Base-by-base conservation (phyloP, 169 alveolate species). In the Eimeria sp. region DNA sequence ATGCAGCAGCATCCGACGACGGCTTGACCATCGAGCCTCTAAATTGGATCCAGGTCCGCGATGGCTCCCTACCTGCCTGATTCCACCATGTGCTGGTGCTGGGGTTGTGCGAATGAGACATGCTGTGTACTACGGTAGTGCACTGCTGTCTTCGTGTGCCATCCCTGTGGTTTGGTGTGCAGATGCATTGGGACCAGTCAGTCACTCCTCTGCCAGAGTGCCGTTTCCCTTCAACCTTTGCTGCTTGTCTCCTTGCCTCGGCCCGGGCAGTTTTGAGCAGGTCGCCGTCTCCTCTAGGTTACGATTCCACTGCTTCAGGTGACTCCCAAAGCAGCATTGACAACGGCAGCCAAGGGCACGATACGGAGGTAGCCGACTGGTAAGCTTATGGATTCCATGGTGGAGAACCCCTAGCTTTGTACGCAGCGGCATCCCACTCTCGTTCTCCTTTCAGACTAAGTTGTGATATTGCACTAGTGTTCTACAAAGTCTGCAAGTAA, bases 111-210 rank as follows among this genome's bases (percentile, higher is more conserved):
- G 40, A 34, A 34, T 34, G 40, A 34, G 40, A 2, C 40, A 34
- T 34, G 40, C 40, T 34, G 40, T 34, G 40, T 34, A 34, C 40
- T 34, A 2, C 40, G 2, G 40, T 34, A 34, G 40, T 34, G 40
- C 40, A 2, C 63, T 45, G 87, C 13, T 45, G 61, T 45, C 45
- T 18, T 9, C 61, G 34, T 76, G 87, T 11, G 65, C 87, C 57
- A 25, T 25, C 25, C 27, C 18, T 51, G 73, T 34, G 27, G 30
- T 43, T 13, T 76, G 45, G 30, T 27, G 14, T 54, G 57, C 84
- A 92, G 95, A 40, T 92, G 57, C 95, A 92, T 58, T 92, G 90
- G 92, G 95, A 92, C 58, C 95, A 92, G 82, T 92, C 95, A 40
- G 95, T 92, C 43, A 78, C 84, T 14, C 84, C 92, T 40, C 91